Base-by-base conservation (phyloP, 108 stramenopile genomes). In the Skeletonema potamos region DNA sequence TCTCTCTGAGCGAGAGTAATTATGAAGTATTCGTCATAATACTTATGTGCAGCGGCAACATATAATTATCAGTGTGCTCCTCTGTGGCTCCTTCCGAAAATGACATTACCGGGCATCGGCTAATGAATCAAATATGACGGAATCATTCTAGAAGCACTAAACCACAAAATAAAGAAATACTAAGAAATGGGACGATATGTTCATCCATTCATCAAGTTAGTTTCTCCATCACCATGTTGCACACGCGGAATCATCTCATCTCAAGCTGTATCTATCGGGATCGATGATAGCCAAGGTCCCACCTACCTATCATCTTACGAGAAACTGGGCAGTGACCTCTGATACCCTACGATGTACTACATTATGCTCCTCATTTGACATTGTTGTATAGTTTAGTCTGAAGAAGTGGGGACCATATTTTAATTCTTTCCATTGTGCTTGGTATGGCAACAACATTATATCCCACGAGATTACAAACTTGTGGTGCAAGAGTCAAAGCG, bases 261-360 rank as follows among this genome's bases (percentile, higher is more conserved):
- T 48, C 20, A 48, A 48, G 20, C 20, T 3, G 20, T 22, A 48
- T 7, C 46, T 48, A 6, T 20, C 46, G 46, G 20, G 20, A 36
- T 30, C 1, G 58, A 59, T 36, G 58, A 58, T 58, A 7, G 1
- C 8, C 84, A 85, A 80, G 86, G 84, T 87, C 4, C 89, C 89
- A 6, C 69, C 87, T 1, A 34, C 64, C 24, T 83, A 66, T 54
- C 89, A 90, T 77, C 85, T 90, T 85, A 87, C 89, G 9, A 82
- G 89, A 60, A 36, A 69, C 11, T 62, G 70, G 2, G 89, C 89
- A 7, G 22, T 90, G 51, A 17, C 82, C 83, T 18, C 61, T 75
- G 10, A 77, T 87, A 54, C 80, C 89, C 4, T 34, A 60, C 6
- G 83, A 86, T 54, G 77, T 84, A 6, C 72, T 76, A 65, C 27